Percentiles rank a stretch among this genome's conserved stretches.
Evolutionary conservation across 192 early-diverging fungal genomes (phyloP).

Genomic region (Thoreauomyces humboldtii): DNA sequence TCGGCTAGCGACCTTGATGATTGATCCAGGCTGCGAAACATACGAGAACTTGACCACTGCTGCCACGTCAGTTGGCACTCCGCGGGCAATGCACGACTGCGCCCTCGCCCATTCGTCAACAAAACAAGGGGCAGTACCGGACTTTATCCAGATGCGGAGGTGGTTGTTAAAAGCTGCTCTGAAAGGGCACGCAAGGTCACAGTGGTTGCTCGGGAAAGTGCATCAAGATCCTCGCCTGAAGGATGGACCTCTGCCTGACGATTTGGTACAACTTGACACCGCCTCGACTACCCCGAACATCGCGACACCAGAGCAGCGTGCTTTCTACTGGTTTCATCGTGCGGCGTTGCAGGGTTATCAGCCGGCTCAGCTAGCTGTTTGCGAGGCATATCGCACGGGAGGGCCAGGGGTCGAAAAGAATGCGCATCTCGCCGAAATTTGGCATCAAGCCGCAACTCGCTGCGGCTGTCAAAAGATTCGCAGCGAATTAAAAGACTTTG

Average conservation of each 20-base stretch:
- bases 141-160: constrained; percentile 15
- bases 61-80: constrained; percentile 14
- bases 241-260: background rate
- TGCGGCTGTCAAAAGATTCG: constrained; percentile 22
- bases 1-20: constrained; percentile 27
- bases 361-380: constrained; percentile 31
- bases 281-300: background rate
- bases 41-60: constrained; percentile 28
- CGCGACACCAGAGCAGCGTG: constrained; percentile 16
- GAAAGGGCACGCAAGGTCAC: constrained; percentile 27
- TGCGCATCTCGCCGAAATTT: constrained; percentile 24
- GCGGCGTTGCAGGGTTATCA: constrained; percentile 38
- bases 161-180: constrained; percentile 34
- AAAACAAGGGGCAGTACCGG: constrained; percentile 22
- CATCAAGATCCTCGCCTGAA: constrained; percentile 21
- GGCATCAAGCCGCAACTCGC: constrained; percentile 29
- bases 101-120: constrained; percentile 32
- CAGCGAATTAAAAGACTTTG: constrained; percentile 10
- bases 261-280: background rate
- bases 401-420: constrained; percentile 17
- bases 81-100: constrained; percentile 28
- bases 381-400: constrained; percentile 28
- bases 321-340: constrained; percentile 40
- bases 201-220: constrained; percentile 32
- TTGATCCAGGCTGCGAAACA: constrained; percentile 32